A percentile compares a stretch with the other conserved stretches of the same genome.
Evolutionary conservation across 768 basidiomycete species (phyloP).

Genomic region (Auricularia sp.): DNA sequence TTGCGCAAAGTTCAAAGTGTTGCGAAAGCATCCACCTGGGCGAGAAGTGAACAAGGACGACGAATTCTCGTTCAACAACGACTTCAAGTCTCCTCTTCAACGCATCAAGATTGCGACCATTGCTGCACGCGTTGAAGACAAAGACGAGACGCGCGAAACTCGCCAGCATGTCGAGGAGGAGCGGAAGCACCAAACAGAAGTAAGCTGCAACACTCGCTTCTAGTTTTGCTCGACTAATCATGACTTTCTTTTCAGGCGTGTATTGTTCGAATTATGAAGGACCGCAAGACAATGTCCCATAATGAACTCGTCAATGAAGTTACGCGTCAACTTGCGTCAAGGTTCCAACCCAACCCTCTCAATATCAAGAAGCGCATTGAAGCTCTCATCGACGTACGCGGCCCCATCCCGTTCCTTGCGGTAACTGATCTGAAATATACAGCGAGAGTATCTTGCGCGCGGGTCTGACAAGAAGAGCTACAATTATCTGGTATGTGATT

Average conservation of each 20-base stretch:
- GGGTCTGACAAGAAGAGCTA: constrained; percentile 83
- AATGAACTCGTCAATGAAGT: constrained; percentile 87
- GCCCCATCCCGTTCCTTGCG: neutral
- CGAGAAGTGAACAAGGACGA: constrained; percentile 71
- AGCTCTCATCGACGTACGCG: constrained; percentile 76
- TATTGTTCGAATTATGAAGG: constrained; percentile 96
- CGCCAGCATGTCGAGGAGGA: constrained; percentile 86
- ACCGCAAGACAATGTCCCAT: constrained; percentile 80
- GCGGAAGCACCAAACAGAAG: constrained; percentile 81
- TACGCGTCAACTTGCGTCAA: constrained; percentile 68
- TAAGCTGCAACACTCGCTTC: constrained; percentile 17
- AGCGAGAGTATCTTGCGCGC: constrained; percentile 93
- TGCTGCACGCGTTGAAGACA: constrained; percentile 77
- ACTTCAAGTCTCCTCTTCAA: constrained; percentile 72
- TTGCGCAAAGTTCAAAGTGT: constrained; percentile 85
- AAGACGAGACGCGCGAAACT: constrained; percentile 84
- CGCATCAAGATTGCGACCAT: constrained; percentile 91
- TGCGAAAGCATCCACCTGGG: constrained; percentile 84
- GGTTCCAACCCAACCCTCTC: constrained; percentile 80
- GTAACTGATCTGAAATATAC: constrained; percentile 1
- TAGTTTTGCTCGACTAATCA: neutral
- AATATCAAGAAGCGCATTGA: constrained; percentile 93
- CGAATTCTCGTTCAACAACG: constrained; percentile 79
- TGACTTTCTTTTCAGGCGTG: constrained; percentile 55
- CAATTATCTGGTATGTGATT: constrained; percentile 51